Conservation (phyloP, 164 flowering plant species). For the Amborella trichopoda region DNA sequence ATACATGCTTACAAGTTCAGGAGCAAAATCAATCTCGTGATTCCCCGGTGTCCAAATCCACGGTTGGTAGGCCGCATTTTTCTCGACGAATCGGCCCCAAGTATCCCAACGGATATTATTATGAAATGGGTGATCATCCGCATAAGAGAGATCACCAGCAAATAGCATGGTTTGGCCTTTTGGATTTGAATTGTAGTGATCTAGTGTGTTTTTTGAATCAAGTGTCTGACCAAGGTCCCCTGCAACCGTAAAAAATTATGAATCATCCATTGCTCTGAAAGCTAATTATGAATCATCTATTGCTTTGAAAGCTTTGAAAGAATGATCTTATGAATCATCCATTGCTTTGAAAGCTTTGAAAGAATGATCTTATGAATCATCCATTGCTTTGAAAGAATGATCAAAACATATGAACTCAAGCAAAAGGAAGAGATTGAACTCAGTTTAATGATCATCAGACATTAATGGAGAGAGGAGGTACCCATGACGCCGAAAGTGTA, state of each 20-base stretch:
- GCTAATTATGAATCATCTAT: too few relatives aligned
- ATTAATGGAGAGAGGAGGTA: constrained; percentile 7
- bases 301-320: too few relatives aligned
- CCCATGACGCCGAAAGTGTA: constrained; percentile 50
- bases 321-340: too few relatives aligned
- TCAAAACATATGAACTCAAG: too few relatives aligned
- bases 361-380: too few relatives aligned
- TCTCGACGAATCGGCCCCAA: constrained; percentile 69
- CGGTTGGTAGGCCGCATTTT: constrained; percentile 73
- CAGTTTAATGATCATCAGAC: too few relatives aligned
- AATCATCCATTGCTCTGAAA: too few relatives aligned
- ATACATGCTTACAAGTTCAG: constrained; percentile 31
- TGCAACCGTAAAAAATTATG: constrained; percentile 1
- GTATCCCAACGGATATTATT: constrained; percentile 75
- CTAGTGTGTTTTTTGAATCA: constrained; percentile 55
- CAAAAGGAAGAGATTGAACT: too few relatives aligned
- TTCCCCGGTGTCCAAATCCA: constrained; percentile 95
- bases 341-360: too few relatives aligned
- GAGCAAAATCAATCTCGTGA: constrained; percentile 71
- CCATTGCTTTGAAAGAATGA: too few relatives aligned
- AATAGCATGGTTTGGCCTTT: constrained; percentile 54
- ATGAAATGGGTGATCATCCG: constrained; percentile 57
- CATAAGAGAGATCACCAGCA: constrained; percentile 73
- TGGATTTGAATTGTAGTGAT: constrained; percentile 45
- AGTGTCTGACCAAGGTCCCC: constrained; percentile 72